Evolutionary conservation across 2,329 filamentous ascomycete species (phyloP).

Genomic region (Penicillium fuscoglaucum): DNA sequence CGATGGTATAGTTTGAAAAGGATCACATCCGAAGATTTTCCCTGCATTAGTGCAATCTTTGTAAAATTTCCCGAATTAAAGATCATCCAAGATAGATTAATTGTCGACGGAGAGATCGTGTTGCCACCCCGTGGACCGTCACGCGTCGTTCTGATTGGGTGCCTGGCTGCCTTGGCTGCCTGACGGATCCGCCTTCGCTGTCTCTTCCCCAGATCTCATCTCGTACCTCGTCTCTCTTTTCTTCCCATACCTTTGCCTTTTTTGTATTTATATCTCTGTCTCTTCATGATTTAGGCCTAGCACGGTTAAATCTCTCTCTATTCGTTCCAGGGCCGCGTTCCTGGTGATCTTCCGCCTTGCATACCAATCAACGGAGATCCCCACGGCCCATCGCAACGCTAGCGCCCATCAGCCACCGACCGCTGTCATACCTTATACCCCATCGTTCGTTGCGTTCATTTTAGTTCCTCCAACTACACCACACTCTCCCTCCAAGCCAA

Average conservation of each 20-base stretch:
- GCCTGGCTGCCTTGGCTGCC: constrained; percentile 12
- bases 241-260: background rate
- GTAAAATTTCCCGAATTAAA: background rate
- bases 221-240: background rate
- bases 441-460: constrained; percentile 18
- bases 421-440: constrained; percentile 16
- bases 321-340: constrained; percentile 2
- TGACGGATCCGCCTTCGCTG: constrained; percentile 4
- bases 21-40: background rate
- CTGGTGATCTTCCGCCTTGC: constrained; percentile 18
- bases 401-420: constrained; percentile 20
- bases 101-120: background rate
- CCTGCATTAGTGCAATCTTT: background rate
- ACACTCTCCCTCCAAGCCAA: background rate
- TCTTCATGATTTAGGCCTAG: background rate
- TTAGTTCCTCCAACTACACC: background rate
- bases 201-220: constrained; percentile 11
- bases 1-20: background rate
- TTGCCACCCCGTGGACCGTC: constrained; percentile 8
- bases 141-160: constrained; percentile 7
- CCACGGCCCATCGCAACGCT: constrained; percentile 17
- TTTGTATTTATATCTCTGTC: background rate
- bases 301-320: background rate
- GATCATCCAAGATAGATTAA: background rate
- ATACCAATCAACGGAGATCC: constrained; percentile 22